Conservation (phyloP, 129 eudicot species). For the Ambrosia artemisiifolia region DNA sequence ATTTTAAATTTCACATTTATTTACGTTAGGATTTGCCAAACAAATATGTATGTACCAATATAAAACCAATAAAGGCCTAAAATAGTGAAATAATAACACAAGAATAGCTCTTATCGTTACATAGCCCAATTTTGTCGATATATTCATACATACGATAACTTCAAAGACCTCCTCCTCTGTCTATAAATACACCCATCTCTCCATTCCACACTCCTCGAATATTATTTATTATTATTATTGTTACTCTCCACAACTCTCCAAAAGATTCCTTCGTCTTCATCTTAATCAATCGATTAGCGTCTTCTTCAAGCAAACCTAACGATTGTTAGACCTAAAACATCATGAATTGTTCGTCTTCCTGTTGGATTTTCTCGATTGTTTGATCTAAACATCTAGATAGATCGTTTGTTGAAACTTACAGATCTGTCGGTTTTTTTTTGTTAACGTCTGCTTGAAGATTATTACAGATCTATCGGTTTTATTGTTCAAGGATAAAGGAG, state of each 20-base stretch:
- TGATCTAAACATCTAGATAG: constrained; percentile 23
- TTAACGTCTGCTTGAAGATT: constrained; percentile 3
- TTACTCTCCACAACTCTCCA: constrained; percentile 10
- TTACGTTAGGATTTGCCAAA: too few relatives aligned
- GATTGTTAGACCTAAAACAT: constrained; percentile 9
- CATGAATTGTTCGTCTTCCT: constrained; percentile 5
- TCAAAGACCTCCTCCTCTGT: constrained; percentile 3
- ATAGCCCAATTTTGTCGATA: not conserved
- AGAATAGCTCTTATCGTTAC: not conserved
- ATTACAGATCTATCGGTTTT: not conserved
- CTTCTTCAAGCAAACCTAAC: constrained; percentile 23
- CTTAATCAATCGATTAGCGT: constrained; percentile 16
- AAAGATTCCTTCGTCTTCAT: constrained; percentile 13
- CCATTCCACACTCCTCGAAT: not conserved
- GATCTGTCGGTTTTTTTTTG: not conserved
- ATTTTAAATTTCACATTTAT: too few relatives aligned
- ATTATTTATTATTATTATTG: not conserved
- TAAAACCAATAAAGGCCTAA: not conserved
- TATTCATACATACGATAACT: constrained; percentile 8
- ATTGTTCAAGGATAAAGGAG: constrained; percentile 3
- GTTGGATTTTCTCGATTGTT: constrained; percentile 23
- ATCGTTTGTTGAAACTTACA: constrained; percentile 6
- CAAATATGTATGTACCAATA: too few relatives aligned
- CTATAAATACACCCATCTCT: constrained; percentile 24
- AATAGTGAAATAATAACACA: not conserved